Evolutionary conservation across 768 basidiomycete species (phyloP).

Genomic region (Termitomyces sp.): DNA sequence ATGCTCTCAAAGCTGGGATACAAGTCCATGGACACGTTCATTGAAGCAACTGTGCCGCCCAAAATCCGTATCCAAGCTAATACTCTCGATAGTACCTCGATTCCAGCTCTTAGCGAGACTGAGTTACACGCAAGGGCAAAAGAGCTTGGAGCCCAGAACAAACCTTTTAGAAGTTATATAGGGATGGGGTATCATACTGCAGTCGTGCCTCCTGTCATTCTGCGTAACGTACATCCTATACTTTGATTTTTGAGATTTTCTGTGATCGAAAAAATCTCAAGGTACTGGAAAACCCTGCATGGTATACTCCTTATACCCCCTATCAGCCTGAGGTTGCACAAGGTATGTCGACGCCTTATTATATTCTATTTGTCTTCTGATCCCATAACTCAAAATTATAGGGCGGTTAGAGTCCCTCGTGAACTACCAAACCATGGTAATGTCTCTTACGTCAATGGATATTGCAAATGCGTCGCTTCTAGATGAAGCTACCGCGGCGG

Average conservation of each 20-base stretch:
- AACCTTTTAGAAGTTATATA: conserved; percentile 87
- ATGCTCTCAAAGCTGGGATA: conserved; percentile 89
- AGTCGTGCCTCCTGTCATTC: conserved; percentile 91
- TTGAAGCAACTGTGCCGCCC: conserved; percentile 75
- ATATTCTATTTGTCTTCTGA: background rate
- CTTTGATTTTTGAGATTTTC: background rate
- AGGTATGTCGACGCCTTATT: conserved; percentile 42
- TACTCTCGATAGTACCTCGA: conserved; percentile 59
- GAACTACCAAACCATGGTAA: conserved; percentile 96
- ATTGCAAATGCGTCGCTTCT: conserved; percentile 95
- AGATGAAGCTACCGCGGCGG: conserved; percentile 93
- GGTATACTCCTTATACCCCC: conserved; percentile 97
- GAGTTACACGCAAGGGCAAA: conserved; percentile 75
- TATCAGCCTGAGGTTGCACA: conserved; percentile 99
- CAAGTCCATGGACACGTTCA: conserved; percentile 83
- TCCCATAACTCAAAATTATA: conserved; percentile 22
- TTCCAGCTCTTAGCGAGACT: conserved; percentile 79
- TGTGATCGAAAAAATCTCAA: conserved; percentile 19
- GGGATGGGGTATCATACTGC: conserved; percentile 98
- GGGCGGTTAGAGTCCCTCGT: conserved; percentile 94
- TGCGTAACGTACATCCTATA: conserved; percentile 67
- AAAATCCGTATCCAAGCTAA: conserved; percentile 67
- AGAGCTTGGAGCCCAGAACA: conserved; percentile 73
- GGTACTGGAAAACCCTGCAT: conserved; percentile 94
- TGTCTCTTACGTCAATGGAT: conserved; percentile 90